A percentile compares a stretch with the other conserved stretches of the same genome.
Evolutionary conservation across 176 grass and related monocot species (phyloP).

Genomic region (Oropetium thomaeum): DNA sequence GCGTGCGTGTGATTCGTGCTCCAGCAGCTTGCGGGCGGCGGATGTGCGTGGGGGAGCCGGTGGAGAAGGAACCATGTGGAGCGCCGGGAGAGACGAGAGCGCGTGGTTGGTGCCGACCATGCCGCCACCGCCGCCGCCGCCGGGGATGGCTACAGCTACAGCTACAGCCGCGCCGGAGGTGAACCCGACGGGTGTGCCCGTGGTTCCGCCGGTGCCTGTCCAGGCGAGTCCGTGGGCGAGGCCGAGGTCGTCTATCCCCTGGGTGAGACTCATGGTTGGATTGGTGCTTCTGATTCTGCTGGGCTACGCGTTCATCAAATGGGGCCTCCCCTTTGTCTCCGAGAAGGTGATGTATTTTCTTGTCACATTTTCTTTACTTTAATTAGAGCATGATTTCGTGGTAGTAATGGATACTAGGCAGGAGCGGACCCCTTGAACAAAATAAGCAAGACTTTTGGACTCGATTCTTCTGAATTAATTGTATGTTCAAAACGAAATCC

Average conservation of each 20-base stretch:
- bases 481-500: no score
- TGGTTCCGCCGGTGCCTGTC: neutral
- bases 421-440: neutral
- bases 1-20: neutral
- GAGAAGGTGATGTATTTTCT: conserved; percentile 56
- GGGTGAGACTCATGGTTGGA: conserved; percentile 47
- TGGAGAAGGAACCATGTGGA: neutral
- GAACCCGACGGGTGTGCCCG: conserved; percentile 1
- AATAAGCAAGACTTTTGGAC: no score
- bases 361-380: neutral
- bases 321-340: conserved; percentile 81
- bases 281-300: conserved; percentile 38
- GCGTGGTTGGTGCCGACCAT: conserved; percentile 28
- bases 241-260: conserved; percentile 28
- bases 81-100: conserved; percentile 22
- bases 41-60: neutral
- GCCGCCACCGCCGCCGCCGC: neutral
- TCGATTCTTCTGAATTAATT: neutral
- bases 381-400: neutral
- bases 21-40: conserved; percentile 20
- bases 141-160: no score
- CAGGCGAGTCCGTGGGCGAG: conserved; percentile 8
- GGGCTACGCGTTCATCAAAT: conserved; percentile 57
- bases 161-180: neutral
- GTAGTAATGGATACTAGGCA: neutral